Percentiles rank a stretch among this genome's conserved stretches.
Conservation (phyloP, 2,329 filamentous ascomycete species). For the Davidsoniella australis region DNA sequence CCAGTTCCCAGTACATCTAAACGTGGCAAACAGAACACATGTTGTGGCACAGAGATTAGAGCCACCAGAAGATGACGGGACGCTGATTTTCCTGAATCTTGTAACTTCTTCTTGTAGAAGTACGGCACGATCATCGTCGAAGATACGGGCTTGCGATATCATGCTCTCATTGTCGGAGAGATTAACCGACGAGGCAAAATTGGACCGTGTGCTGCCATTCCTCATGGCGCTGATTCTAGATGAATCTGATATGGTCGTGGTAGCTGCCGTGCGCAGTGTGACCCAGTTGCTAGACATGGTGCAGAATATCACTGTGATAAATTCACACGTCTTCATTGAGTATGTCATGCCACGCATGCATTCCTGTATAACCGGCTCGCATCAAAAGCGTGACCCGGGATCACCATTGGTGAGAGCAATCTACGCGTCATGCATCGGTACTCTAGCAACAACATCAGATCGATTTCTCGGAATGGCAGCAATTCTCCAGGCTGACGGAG, state of each 20-base stretch:
- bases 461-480: constrained; percentile 83
- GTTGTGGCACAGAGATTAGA: constrained; percentile 43
- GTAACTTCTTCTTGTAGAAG: constrained; percentile 79
- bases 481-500: constrained; percentile 63
- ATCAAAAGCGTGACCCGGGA: constrained; percentile 24
- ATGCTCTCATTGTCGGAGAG: constrained; percentile 81
- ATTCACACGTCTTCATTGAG: constrained; percentile 51
- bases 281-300: constrained; percentile 81
- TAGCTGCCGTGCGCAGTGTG: constrained; percentile 70
- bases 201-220: constrained; percentile 85
- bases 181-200: constrained; percentile 84
- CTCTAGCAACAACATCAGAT: constrained; percentile 68
- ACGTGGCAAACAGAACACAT: constrained; percentile 72
- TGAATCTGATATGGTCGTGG: constrained; percentile 64
- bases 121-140: constrained; percentile 73
- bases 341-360: constrained; percentile 51
- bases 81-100: constrained; percentile 77
- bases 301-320: constrained; percentile 65
- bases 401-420: constrained; percentile 66
- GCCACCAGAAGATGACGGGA: constrained; percentile 64
- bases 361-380: constrained; percentile 27
- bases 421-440: constrained; percentile 84
- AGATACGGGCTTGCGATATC: constrained; percentile 77
- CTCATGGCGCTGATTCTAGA: constrained; percentile 71
- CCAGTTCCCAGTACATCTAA: constrained; percentile 66